These are phyloP conservation scores for Pseudocercospora eumusae DNA, from an alignment of 2,329 filamentous ascomycete species.

Conservation along the genomic window DNA sequence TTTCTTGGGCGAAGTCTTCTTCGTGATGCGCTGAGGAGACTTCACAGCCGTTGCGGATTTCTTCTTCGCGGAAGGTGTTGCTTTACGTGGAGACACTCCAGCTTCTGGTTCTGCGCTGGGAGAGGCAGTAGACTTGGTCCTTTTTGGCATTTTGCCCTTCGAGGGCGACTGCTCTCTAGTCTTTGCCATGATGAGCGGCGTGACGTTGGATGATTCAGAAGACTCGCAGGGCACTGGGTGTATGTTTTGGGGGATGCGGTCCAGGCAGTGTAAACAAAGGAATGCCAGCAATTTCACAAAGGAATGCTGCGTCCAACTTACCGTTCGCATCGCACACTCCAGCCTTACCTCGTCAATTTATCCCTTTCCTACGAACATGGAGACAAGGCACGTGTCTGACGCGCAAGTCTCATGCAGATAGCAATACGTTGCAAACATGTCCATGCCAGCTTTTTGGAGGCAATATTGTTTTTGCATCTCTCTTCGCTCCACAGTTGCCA, in stretches of 20 bases:
- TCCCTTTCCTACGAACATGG: not conserved
- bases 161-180: slow-evolving; percentile 14
- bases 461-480: not conserved
- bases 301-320: slow-evolving; percentile 23
- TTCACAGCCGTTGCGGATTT: not conserved
- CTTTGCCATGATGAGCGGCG: slow-evolving; percentile 10
- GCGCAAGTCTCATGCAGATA: not conserved
- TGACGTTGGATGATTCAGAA: not conserved
- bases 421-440: not conserved
- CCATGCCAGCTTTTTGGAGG: not conserved
- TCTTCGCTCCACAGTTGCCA: not conserved
- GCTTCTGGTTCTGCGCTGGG: slow-evolving; percentile 1
- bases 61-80: slow-evolving; percentile 17
- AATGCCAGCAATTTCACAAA: slow-evolving; percentile 22
- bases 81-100: slow-evolving; percentile 11
- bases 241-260: slow-evolving; percentile 1
- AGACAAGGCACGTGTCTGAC: not conserved
- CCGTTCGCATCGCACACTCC: slow-evolving; percentile 16
- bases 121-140: not conserved
- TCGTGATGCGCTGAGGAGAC: slow-evolving; percentile 4
- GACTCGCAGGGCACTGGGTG: not conserved
- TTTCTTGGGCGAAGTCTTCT: slow-evolving; percentile 15
- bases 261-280: slow-evolving; percentile 23
- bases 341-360: not conserved
- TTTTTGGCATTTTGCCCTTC: slow-evolving; percentile 3